Percentiles rank a stretch among this genome's conserved stretches.
Evolutionary conservation across 2,329 filamentous ascomycete species (phyloP).

Genomic region (Xylaria sp.): DNA sequence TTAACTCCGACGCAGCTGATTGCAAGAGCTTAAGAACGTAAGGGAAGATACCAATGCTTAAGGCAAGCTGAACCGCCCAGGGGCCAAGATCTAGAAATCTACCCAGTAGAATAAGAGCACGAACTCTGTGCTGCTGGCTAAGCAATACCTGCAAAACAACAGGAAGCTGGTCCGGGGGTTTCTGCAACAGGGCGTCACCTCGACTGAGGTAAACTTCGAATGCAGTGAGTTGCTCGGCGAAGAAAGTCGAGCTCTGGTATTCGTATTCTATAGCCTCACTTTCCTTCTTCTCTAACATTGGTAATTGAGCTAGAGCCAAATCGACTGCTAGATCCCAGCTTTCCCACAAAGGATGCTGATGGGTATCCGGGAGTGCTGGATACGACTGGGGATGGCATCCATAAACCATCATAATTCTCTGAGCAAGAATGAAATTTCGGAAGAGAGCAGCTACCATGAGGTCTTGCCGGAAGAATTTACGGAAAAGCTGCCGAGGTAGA

Average conservation of each 20-base stretch:
- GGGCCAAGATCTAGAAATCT: slow-evolving; percentile 95
- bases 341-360: slow-evolving; percentile 94
- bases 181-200: slow-evolving; percentile 82
- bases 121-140: slow-evolving; percentile 92
- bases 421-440: slow-evolving; percentile 92
- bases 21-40: slow-evolving; percentile 98
- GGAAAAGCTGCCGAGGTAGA: slow-evolving; percentile 87
- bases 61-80: slow-evolving; percentile 97
- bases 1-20: slow-evolving; percentile 92
- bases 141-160: slow-evolving; percentile 96
- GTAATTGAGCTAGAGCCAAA: slow-evolving; percentile 90
- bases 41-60: slow-evolving; percentile 98
- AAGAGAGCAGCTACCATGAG: slow-evolving; percentile 99
- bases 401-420: slow-evolving; percentile 95
- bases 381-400: slow-evolving; percentile 95
- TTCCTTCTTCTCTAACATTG: slow-evolving; percentile 83
- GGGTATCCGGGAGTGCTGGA: slow-evolving; percentile 91
- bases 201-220: slow-evolving; percentile 95
- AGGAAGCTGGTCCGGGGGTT: slow-evolving; percentile 91
- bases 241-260: slow-evolving; percentile 95
- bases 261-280: slow-evolving; percentile 81
- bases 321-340: slow-evolving; percentile 98
- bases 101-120: slow-evolving; percentile 89
- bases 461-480: slow-evolving; percentile 96
- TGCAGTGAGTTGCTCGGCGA: slow-evolving; percentile 94